Percentiles rank a stretch among this genome's conserved stretches.
phyloP scores from a whole-genome alignment of 192 early-diverging fungal genomes.

The Oehlia diaphana region DNA sequence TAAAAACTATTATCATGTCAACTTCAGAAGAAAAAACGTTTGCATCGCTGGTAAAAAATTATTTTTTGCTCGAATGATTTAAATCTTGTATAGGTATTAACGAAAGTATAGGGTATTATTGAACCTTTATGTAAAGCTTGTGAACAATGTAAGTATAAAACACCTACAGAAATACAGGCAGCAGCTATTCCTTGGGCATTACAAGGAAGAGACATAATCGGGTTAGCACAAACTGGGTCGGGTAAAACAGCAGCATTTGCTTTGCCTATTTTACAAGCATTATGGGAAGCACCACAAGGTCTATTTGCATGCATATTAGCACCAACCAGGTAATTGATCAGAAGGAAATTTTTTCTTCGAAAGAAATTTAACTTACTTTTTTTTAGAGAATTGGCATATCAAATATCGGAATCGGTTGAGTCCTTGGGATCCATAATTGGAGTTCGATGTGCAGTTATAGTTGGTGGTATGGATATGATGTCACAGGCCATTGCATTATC shows the following conservation, averaged over 20 bases:
- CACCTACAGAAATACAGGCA: constrained; percentile 89
- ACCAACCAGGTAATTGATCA: constrained; percentile 73
- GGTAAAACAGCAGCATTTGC: constrained; percentile 90
- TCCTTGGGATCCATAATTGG: constrained; percentile 89
- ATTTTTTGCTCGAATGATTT: background rate
- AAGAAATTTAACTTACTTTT: background rate
- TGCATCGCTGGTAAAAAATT: background rate
- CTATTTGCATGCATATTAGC: constrained; percentile 96
- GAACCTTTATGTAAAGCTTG: constrained; percentile 87
- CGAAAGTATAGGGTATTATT: constrained; percentile 70
- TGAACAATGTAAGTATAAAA: constrained; percentile 82
- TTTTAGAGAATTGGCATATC: constrained; percentile 86
- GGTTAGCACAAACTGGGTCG: constrained; percentile 96
- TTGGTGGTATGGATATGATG: constrained; percentile 99
- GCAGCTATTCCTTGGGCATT: constrained; percentile 91
- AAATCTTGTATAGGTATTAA: background rate
- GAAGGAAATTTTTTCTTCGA: background rate
- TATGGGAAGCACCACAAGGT: constrained; percentile 86
- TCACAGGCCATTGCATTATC: constrained; percentile 90
- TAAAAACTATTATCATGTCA: background rate
- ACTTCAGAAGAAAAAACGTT: background rate
- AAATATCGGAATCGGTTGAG: constrained; percentile 92
- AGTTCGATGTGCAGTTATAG: constrained; percentile 86
- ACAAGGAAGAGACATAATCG: constrained; percentile 88
- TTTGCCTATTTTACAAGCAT: constrained; percentile 78